Base-by-base conservation (phyloP, 352 stramenopile species). In the Phytophthora meadii region DNA sequence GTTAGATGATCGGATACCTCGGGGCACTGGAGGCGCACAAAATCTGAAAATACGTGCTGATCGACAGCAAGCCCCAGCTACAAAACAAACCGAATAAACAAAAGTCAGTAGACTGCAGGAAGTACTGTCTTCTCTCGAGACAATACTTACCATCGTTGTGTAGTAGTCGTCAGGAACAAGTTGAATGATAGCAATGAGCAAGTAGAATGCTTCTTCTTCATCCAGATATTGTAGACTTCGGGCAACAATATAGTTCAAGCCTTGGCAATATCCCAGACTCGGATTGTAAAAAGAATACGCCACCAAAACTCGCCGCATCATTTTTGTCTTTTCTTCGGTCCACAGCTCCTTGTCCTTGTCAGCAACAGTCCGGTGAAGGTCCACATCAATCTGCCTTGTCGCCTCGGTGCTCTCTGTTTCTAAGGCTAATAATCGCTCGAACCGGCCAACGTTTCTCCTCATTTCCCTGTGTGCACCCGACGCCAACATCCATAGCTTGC, bases 121-220 rank as follows among this genome's bases (percentile, higher is more conserved):
- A 36, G 9, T 36, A 10, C 9, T 36, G 8, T 4, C 30, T 0
- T 3, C 30, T 45, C n/a, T 19, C n/a, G 8, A 44, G 25, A 27
- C 1, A 14, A 12, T 36, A 66, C 81, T 51, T 48, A 93, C 87
- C 88, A 96, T 96, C 4, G 85, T 93, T 17, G 88, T 93, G 65
- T 94, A 96, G 47, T 95, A 96, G 60, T 96, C 88, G 10, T 95
- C 87, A 4, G 88, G 88, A 1, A 95, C 82, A 24, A 95, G 68
- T 28, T 71, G 68, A 25, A 94, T 74, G 70, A 97, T 87, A 54
- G 87, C 87, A 34, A 82, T 79, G 14, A 97, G 79, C 39, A 97
- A 72, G 64, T 87, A 96, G 49, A 96, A 97, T 9, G 82, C 71
- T 64, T 90, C 79, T 70, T 93, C 86, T 63, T 95, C 85, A 24